Percentiles rank a stretch among this genome's conserved stretches.
phyloP scores from a whole-genome alignment of 768 basidiomycete genomes.

The Lactifluus echinatus region DNA sequence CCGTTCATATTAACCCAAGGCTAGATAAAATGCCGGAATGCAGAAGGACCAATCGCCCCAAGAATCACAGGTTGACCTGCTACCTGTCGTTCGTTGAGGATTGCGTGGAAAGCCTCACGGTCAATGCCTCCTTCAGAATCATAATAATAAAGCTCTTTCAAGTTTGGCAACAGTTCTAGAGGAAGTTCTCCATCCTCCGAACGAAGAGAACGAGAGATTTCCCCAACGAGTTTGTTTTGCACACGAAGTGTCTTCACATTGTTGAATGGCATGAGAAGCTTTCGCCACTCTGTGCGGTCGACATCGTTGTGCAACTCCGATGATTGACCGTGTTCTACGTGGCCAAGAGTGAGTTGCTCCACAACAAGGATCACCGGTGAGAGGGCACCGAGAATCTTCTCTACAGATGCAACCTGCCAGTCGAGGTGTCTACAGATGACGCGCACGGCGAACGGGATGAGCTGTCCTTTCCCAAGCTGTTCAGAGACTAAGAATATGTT shows the following conservation, averaged over 20 bases:
- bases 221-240: background rate
- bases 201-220: background rate
- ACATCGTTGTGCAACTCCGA: background rate
- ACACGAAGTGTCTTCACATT: background rate
- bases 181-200: background rate
- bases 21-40: no score
- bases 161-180: background rate
- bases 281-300: background rate
- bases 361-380: background rate
- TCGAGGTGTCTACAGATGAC: background rate
- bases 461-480: background rate
- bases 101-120: no score
- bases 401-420: background rate
- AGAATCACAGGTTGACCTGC: no score
- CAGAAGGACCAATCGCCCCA: no score
- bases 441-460: background rate
- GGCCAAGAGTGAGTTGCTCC: background rate
- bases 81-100: no score
- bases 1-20: no score
- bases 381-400: background rate
- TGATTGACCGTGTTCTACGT: no score
- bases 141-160: background rate
- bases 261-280: background rate
- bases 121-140: background rate
- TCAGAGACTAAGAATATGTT: fast-evolving